These are phyloP conservation scores for Pleurotus platypus DNA, from an alignment of 768 basidiomycete genomes.

Conservation along the genomic window DNA sequence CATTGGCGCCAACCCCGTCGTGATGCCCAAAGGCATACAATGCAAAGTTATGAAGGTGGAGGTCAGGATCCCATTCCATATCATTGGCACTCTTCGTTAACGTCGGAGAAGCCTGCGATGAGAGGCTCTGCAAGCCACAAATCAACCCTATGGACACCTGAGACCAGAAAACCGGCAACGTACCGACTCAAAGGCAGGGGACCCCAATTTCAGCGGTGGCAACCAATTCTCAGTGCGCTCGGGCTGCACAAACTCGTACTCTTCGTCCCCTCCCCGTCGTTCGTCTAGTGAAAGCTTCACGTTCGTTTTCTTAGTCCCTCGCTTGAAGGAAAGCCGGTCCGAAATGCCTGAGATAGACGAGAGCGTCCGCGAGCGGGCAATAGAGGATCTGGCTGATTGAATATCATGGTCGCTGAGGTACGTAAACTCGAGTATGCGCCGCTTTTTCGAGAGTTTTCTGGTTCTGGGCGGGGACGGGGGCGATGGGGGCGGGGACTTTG, in stretches of 20 bases:
- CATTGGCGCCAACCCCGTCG: too few relatives aligned
- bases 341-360: neutral
- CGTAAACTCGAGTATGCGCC: neutral
- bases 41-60: neutral
- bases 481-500: neutral
- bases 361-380: neutral
- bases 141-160: neutral
- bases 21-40: neutral
- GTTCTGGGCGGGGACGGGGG: neutral
- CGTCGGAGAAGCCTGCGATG: neutral
- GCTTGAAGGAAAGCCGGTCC: neutral
- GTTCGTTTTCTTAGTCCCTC: neutral
- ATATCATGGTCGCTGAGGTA: neutral
- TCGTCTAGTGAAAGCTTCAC: neutral
- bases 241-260: neutral
- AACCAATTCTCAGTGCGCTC: neutral
- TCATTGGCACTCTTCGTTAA: neutral
- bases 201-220: neutral
- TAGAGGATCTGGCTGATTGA: neutral
- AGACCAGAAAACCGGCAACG: neutral
- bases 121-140: neutral
- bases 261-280: too few relatives aligned
- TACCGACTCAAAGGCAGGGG: neutral
- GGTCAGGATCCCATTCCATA: neutral
- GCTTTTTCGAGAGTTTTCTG: neutral